A percentile compares a stretch with the other conserved stretches of the same genome.
These are phyloP conservation scores for Dendrobium officinale DNA, from an alignment of 106 monocot genomes.

Conservation along the genomic window DNA sequence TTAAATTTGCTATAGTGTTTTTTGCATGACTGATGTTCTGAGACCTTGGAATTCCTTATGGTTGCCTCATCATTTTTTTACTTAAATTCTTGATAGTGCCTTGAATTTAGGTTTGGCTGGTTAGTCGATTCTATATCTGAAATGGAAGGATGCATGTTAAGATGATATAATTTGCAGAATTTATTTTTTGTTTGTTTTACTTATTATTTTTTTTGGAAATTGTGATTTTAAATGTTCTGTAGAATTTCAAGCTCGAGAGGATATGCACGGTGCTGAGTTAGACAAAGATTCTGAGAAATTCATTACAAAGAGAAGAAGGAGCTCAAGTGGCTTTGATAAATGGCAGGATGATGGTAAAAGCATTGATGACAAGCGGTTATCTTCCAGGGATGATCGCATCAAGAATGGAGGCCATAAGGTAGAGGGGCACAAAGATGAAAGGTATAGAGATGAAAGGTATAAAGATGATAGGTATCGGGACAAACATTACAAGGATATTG, in stretches of 20 bases:
- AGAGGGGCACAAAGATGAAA: conserved; percentile 47
- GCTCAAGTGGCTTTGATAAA: conserved; percentile 38
- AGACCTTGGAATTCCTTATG: background rate
- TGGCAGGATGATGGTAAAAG: conserved; percentile 32
- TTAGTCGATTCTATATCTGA: background rate
- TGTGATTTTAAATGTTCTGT: conserved; percentile 1
- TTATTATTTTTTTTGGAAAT: background rate
- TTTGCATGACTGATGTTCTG: background rate
- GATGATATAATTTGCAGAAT: background rate
- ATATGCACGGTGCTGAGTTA: conserved; percentile 21
- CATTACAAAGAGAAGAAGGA: conserved; percentile 30
- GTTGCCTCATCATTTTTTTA: background rate
- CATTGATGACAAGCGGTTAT: conserved; percentile 20
- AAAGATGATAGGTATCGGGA: conserved; percentile 40
- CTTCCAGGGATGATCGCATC: conserved; percentile 37
- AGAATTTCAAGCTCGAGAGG: conserved; percentile 31
- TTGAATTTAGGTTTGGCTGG: background rate
- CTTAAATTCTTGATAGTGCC: background rate
- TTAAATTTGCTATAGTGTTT: background rate
- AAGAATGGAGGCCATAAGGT: conserved; percentile 44
- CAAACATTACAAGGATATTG: conserved; percentile 38
- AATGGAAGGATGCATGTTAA: background rate
- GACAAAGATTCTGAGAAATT: conserved; percentile 45
- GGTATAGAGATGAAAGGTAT: conserved; percentile 22
- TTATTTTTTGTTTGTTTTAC: background rate